Evolutionary conservation across 192 early-diverging fungal species (phyloP), one percentile per base, ranked within the genome.

Genomic region (Backusella tuberculispora): DNA sequence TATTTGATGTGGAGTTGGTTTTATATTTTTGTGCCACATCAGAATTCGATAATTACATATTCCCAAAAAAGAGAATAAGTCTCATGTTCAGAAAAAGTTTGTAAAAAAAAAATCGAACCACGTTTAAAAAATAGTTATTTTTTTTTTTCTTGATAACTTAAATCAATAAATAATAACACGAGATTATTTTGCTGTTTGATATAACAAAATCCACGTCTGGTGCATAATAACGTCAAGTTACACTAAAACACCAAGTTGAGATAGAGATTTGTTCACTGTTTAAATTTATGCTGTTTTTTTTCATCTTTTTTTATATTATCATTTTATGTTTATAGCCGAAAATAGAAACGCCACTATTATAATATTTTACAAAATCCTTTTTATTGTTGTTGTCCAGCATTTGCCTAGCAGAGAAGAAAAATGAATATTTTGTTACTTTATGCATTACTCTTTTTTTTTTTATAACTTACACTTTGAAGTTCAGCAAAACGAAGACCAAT

Each of bases 401-500:
- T 56, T 56, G 53, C 53, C 53, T 56, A 56, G 19, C 10, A 34
- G 13, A 46, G 12, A 46, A 14, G 14, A n/a, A 56, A 60, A 60
- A 10, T 43, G 42, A 43, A 43, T 43, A 43, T 10, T 10, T 43
- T 43, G 42, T 1, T 43, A 50, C 47, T 50, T 50, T 53, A 53
- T 53, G 50, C 50, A 53, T 21, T 21, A 6, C 2, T 34, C 29
- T 53, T 53, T 12, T 8, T 19, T 7, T 17, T 7, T 21, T 9
- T n/a, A 0, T 21, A 91, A 92, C 78, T 77, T 82, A 87, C 79
- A 73, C 81, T 80, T 65, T 83, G 82, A 37, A 81, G 87, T 80
- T 95, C 93, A 60, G 89, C 90, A 80, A 93, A 95, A 63, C 93
- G 89, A 79, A 90, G 90, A 72, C 95, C 92, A 38, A 96, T 89